phyloP scores from a whole-genome alignment of 2,329 filamentous ascomycete species.

The Fusarium tuaranense region DNA sequence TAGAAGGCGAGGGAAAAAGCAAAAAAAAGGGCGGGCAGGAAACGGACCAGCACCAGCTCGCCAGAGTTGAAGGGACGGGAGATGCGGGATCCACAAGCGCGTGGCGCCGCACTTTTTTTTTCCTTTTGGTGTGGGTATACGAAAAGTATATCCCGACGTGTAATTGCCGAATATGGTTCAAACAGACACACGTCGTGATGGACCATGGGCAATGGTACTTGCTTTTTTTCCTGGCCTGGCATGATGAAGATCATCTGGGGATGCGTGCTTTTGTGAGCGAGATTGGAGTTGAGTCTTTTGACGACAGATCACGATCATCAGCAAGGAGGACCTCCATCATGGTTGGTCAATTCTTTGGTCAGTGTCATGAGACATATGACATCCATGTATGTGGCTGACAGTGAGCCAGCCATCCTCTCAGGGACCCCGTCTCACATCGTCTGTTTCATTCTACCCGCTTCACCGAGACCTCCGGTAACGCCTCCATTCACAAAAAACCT shows the following conservation, averaged over 20 bases:
- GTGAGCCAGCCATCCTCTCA: background rate
- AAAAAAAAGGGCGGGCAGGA: conserved; percentile 20
- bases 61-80: conserved; percentile 21
- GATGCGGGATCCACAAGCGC: conserved; percentile 35
- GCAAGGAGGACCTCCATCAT: conserved; percentile 1
- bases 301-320: background rate
- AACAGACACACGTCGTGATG: conserved; percentile 1
- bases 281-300: background rate
- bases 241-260: background rate
- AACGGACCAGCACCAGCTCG: background rate
- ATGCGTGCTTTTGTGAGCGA: background rate
- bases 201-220: background rate
- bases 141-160: conserved; percentile 26
- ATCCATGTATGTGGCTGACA: too few species aligned
- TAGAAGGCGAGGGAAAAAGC: conserved; percentile 33
- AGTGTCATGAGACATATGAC: conserved; percentile 25
- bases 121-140: conserved; percentile 29
- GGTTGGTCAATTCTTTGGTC: conserved; percentile 3
- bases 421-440: conserved; percentile 13
- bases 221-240: background rate
- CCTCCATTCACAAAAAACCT: conserved; percentile 17
- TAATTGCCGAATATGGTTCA: conserved; percentile 27
- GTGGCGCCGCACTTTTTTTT: conserved; percentile 32
- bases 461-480: conserved; percentile 9
- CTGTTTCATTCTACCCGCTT: conserved; percentile 5